A percentile compares a stretch with the other conserved stretches of the same genome.
Evolutionary conservation across 1,284 basidiomycete species (phyloP).

Genomic region (Uromyces viciae-fabae): DNA sequence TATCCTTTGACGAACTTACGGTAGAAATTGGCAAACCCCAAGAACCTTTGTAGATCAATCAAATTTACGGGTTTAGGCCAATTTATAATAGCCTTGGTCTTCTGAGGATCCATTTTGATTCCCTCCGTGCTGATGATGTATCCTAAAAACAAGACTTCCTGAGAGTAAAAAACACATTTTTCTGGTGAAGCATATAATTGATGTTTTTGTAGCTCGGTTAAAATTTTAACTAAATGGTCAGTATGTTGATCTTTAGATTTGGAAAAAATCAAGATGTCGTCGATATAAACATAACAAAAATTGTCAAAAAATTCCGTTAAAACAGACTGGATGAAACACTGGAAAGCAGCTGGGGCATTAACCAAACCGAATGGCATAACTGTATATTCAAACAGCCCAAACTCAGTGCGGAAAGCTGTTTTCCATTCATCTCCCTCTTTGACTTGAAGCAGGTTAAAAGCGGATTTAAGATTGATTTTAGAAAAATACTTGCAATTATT

Average conservation of each 20-base stretch:
- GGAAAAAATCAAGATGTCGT: slow-evolving; percentile 56
- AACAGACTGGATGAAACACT: slow-evolving; percentile 47
- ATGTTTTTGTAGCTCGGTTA: neutral
- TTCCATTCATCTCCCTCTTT: slow-evolving; percentile 53
- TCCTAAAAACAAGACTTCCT: neutral
- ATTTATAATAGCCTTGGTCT: neutral
- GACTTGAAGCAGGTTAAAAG: slow-evolving; percentile 53
- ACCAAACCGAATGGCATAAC: slow-evolving; percentile 58
- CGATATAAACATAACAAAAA: slow-evolving; percentile 53
- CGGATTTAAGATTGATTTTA: slow-evolving; percentile 52
- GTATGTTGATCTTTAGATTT: slow-evolving; percentile 54
- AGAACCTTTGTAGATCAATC: neutral
- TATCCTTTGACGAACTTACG: neutral
- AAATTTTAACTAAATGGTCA: neutral
- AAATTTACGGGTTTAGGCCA: neutral
- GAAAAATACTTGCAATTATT: slow-evolving; percentile 45
- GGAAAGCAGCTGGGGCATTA: slow-evolving; percentile 55
- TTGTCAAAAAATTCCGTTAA: slow-evolving; percentile 51
- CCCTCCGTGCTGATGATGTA: neutral
- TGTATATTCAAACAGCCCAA: slow-evolving; percentile 56
- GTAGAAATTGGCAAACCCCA: slow-evolving; percentile 9
- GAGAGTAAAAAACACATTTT: neutral
- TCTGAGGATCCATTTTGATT: neutral
- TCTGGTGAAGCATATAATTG: neutral
- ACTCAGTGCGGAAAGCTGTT: slow-evolving; percentile 56